phyloP scores from a whole-genome alignment of 306 rosid genomes.

The Begonia fuchsioides region DNA sequence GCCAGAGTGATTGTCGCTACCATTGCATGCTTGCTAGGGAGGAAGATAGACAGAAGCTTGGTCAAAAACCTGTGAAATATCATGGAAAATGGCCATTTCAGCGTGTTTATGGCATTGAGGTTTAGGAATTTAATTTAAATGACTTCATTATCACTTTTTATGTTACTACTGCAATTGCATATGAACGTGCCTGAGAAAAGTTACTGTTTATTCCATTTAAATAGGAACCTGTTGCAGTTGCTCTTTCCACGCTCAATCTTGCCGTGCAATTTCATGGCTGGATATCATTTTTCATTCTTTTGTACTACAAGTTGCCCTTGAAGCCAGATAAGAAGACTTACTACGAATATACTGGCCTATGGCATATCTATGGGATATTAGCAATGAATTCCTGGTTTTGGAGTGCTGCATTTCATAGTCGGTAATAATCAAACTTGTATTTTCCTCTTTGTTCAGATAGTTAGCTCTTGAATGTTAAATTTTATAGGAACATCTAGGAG shows the following conservation, averaged over 20 bases:
- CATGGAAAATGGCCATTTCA: conserved; percentile 91
- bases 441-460: too few relatives aligned
- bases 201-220: conserved; percentile 9
- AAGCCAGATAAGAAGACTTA: conserved; percentile 51
- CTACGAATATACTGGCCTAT: conserved; percentile 77
- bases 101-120: conserved; percentile 95
- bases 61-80: conserved; percentile 66
- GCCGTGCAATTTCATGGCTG: conserved; percentile 97
- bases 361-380: conserved; percentile 79
- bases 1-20: conserved; percentile 78
- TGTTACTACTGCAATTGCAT: conserved; percentile 9
- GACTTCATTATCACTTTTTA: conserved; percentile 2
- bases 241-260: conserved; percentile 78
- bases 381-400: conserved; percentile 90
- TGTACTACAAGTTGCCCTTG: conserved; percentile 75
- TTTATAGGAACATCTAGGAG: too few relatives aligned
- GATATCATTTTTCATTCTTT: conserved; percentile 88
- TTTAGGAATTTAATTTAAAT: conserved; percentile 14
- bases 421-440: conserved; percentile 35
- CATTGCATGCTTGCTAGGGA: conserved; percentile 85
- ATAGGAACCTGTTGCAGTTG: conserved; percentile 92
- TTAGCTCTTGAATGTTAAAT: too few relatives aligned
- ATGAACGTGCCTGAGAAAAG: conserved; percentile 5
- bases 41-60: conserved; percentile 66
- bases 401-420: conserved; percentile 82